Evolutionary conservation across 352 stramenopile genomes (phyloP).

Genomic region (Peronospora farinosa): DNA sequence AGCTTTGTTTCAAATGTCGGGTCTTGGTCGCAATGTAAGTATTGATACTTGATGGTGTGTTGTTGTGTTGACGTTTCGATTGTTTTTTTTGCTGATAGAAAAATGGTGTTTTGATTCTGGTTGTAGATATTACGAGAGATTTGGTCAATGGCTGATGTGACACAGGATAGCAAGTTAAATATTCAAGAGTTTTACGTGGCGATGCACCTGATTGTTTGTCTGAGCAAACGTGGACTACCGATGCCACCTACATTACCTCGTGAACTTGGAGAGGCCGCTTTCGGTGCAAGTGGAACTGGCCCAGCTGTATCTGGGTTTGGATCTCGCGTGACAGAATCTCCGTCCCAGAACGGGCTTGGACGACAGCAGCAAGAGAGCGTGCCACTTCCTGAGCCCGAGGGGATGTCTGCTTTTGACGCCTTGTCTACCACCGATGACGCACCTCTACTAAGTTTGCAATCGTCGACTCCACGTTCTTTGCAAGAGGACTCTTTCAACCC

Average conservation of each 20-base stretch:
- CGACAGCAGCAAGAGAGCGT: slow-evolving; percentile 15
- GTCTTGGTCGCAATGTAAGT: slow-evolving; percentile 81
- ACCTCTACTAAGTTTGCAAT: slow-evolving; percentile 25
- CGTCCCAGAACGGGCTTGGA: slow-evolving; percentile 21
- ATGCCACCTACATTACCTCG: slow-evolving; percentile 63
- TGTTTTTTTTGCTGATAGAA: slow-evolving; percentile 4
- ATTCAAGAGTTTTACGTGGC: slow-evolving; percentile 91
- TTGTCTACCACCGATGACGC: slow-evolving; percentile 34
- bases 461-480: slow-evolving; percentile 21
- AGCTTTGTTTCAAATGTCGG: slow-evolving; percentile 90
- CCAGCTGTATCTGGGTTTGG: slow-evolving; percentile 7
- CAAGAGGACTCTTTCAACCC: slow-evolving; percentile 23
- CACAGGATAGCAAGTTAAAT: slow-evolving; percentile 89
- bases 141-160: slow-evolving; percentile 89
- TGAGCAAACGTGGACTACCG: slow-evolving; percentile 85
- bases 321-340: slow-evolving; percentile 12
- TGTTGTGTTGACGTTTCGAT: neutral
- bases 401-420: slow-evolving; percentile 56
- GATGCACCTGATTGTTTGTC: slow-evolving; percentile 95
- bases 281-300: slow-evolving; percentile 21
- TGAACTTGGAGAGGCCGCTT: slow-evolving; percentile 61
- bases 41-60: neutral
- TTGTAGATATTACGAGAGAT: slow-evolving; percentile 78
- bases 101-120: too few species aligned
- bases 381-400: slow-evolving; percentile 25